Evolutionary conservation across 2,329 filamentous ascomycete genomes (phyloP), one percentile per base, ranked within the genome.

Genomic region (Fusarium nanum): DNA sequence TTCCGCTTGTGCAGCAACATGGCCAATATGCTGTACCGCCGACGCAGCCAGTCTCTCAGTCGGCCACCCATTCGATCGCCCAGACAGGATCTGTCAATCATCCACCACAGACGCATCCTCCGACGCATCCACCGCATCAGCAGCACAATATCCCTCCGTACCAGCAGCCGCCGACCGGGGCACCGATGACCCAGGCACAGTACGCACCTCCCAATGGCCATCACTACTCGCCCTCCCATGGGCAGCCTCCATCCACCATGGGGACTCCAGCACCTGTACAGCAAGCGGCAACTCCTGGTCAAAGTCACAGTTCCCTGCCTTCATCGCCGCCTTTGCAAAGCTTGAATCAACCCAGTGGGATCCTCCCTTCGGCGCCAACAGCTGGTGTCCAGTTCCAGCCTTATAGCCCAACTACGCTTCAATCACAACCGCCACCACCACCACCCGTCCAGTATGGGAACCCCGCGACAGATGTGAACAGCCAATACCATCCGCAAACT

Each of bases 121-220:
- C 22, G 6, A 34, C 44, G 1, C 45, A 56, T 22, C 40, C 45
- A 3, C 50, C 49, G 8, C 45, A 64, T 6, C 59, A 64, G 16
- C 37, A 64, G 5, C 25, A 64, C 37, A 20, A 44, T 2, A 46
- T 7, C 0, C 54, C 45, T 16, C 34, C 30, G 10, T n/a, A 16
- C 0, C 53, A 65, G 14, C 34, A 65, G 7, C 40, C 20, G 5
- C 12, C 8, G 2, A 22, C 5, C 23, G 4, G 23, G 1, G 16
- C 9, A 2, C 5, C 42, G 7, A 16, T 50, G 3, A 4, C n/a
- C 1, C 64, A 66, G 3, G n/a, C 1, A 5, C 48, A 56, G 1
- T 27, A 54, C 7, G 28, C 30, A 18, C 4, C 10, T 3, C 12
- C 23, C 0, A 28, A 23, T 11, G 40, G 16, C 1, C 22, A 55